These are phyloP conservation scores for Irpex rosettiformis DNA, from an alignment of 1,284 basidiomycete species.

Conservation along the genomic window DNA sequence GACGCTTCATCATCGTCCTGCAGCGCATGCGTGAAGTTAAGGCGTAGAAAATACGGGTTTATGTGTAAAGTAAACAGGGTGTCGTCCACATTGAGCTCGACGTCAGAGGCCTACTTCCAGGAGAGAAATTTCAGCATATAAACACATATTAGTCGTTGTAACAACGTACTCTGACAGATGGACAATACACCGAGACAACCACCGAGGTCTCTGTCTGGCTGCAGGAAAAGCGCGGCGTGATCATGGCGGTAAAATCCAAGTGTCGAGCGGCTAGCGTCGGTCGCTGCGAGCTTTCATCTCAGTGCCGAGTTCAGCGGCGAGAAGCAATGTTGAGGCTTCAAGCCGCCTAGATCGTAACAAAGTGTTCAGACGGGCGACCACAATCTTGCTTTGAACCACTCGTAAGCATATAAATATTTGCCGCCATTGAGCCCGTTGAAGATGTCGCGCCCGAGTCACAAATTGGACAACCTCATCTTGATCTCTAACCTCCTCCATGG, in stretches of 20 bases:
- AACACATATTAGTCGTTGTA: neutral
- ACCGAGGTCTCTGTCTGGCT: slow-evolving; percentile 61
- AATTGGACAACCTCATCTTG: neutral
- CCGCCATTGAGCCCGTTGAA: neutral
- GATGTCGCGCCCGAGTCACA: slow-evolving; percentile 9
- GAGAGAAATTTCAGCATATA: slow-evolving; percentile 24
- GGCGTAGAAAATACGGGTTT: slow-evolving; percentile 77
- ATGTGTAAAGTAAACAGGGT: slow-evolving; percentile 70
- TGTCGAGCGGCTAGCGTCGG: neutral
- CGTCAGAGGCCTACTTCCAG: slow-evolving; percentile 64
- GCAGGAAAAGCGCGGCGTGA: slow-evolving; percentile 77
- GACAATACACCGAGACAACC: slow-evolving; percentile 66
- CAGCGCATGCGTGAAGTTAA: slow-evolving; percentile 62
- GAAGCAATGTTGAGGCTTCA: neutral
- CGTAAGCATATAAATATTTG: neutral
- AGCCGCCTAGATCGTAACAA: neutral
- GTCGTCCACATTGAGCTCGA: slow-evolving; percentile 73
- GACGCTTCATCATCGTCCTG: slow-evolving; percentile 67
- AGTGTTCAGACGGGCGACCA: neutral
- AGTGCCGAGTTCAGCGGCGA: neutral
- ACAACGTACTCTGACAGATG: slow-evolving; percentile 69
- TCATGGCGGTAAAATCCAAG: slow-evolving; percentile 45
- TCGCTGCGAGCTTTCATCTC: neutral
- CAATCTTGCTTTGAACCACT: neutral
- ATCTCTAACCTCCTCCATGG: slow-evolving; percentile 38